Conservation (phyloP, 805 yeast species). For the Zygotorulaspora danielsina region DNA sequence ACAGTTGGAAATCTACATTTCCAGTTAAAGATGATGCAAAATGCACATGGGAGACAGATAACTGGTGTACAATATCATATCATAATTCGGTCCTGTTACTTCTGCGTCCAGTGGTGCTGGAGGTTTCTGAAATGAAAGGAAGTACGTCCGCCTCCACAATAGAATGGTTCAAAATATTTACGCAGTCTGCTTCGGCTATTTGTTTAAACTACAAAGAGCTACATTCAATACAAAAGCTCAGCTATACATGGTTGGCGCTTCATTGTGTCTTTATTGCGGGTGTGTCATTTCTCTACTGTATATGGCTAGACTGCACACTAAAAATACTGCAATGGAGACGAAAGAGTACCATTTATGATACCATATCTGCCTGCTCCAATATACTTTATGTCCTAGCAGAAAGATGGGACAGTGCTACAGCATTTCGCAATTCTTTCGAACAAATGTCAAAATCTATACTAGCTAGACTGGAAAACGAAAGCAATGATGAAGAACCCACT, state of each 20-base stretch:
- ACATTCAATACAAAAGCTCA: constrained; percentile 22
- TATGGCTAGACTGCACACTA: constrained; percentile 32
- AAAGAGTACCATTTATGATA: constrained; percentile 25
- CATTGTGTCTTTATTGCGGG: constrained; percentile 29
- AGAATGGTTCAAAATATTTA: constrained; percentile 36
- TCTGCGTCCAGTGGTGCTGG: constrained; percentile 32
- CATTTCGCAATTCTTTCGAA: constrained; percentile 33
- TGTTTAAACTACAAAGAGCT: constrained; percentile 31
- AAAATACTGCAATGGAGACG: constrained; percentile 28
- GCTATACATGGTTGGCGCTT: constrained; percentile 34
- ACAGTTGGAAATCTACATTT: constrained; percentile 34
- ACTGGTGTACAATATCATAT: constrained; percentile 36
- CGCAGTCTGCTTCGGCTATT: constrained; percentile 33
- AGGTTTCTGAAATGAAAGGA: constrained; percentile 17
- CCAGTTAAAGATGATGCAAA: constrained; percentile 27
- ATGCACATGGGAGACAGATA: constrained; percentile 33
- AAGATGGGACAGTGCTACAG: constrained; percentile 26
- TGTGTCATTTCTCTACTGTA: constrained; percentile 33
- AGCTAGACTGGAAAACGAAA: constrained; percentile 12
- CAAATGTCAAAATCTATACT: constrained; percentile 23
- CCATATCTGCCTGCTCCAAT: constrained; percentile 31
- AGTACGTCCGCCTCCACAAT: constrained; percentile 20
- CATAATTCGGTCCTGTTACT: constrained; percentile 35
- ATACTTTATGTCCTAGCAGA: constrained; percentile 33
- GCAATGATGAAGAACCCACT: background rate